Evolutionary conservation across 202 grass and related monocot species (phyloP).

Genomic region (Setaria italica): DNA sequence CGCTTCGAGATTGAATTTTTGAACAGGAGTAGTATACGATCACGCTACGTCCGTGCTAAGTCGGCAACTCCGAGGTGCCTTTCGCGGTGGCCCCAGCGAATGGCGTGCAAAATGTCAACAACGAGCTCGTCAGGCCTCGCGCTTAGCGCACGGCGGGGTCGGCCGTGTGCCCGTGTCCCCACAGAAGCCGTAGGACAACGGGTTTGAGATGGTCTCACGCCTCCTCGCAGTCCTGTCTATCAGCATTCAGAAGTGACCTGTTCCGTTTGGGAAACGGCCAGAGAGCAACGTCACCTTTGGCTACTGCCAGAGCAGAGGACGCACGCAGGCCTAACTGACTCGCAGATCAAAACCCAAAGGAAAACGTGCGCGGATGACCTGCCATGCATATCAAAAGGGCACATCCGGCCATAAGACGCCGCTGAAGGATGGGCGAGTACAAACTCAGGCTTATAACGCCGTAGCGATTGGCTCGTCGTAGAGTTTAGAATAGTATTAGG

Average conservation of each 20-base stretch:
- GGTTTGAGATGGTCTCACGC: background rate
- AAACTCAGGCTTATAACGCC: background rate
- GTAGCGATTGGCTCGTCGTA: background rate
- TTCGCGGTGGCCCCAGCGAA: constrained; percentile 7
- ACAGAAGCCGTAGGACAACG: background rate
- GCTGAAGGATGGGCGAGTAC: background rate
- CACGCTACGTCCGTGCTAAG: constrained; percentile 3
- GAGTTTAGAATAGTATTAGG: too few relatives aligned
- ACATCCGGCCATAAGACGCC: background rate
- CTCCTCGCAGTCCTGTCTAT: background rate
- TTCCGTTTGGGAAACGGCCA: background rate
- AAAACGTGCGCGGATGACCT: background rate
- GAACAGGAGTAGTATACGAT: background rate
- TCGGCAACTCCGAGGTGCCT: background rate
- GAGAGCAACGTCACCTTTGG: background rate
- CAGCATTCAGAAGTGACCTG: background rate
- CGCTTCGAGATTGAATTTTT: too few relatives aligned
- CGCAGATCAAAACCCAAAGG: background rate
- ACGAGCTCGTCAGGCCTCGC: constrained; percentile 6
- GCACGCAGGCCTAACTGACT: background rate
- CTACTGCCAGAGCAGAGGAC: background rate
- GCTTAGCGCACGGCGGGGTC: constrained; percentile 3
- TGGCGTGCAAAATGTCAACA: constrained; percentile 2
- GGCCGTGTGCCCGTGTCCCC: background rate
- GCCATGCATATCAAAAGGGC: background rate